These are phyloP conservation scores for Gomphus sp. DNA, from an alignment of 1,284 basidiomycete genomes.

Conservation along the genomic window DNA sequence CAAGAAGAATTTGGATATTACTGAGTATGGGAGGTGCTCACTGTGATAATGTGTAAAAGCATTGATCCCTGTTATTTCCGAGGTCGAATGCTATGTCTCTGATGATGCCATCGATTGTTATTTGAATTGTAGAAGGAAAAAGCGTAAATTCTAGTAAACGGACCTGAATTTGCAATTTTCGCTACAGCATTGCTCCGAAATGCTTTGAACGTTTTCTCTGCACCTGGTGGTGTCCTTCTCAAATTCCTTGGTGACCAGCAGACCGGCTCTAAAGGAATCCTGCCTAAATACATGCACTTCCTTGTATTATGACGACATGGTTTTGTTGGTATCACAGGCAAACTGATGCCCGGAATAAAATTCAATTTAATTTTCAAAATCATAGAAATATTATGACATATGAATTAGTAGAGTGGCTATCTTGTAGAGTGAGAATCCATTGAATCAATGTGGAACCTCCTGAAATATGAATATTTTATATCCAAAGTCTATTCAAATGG, in stretches of 20 bases:
- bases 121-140: too few relatives aligned
- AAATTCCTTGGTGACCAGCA: conserved; percentile 21
- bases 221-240: conserved; percentile 20
- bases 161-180: conserved; percentile 20
- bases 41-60: conserved; percentile 29
- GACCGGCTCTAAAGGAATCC: conserved; percentile 23
- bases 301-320: neutral
- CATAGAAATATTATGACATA: too few relatives aligned
- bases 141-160: neutral
- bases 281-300: conserved; percentile 15
- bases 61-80: conserved; percentile 33
- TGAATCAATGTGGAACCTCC: too few relatives aligned
- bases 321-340: too few relatives aligned
- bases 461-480: too few relatives aligned
- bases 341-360: too few relatives aligned
- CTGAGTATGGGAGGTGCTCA: neutral
- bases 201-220: conserved; percentile 17
- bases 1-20: neutral
- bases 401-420: too few relatives aligned
- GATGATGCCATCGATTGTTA: neutral
- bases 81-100: conserved; percentile 47
- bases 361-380: too few relatives aligned
- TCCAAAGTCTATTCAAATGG: too few relatives aligned
- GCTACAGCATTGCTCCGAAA: conserved; percentile 20
- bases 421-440: too few relatives aligned